Percentiles rank a stretch among this genome's conserved stretches.
These are phyloP conservation scores for Kockiozyma suomiensis DNA, from an alignment of 805 yeast genomes.

Conservation along the genomic window DNA sequence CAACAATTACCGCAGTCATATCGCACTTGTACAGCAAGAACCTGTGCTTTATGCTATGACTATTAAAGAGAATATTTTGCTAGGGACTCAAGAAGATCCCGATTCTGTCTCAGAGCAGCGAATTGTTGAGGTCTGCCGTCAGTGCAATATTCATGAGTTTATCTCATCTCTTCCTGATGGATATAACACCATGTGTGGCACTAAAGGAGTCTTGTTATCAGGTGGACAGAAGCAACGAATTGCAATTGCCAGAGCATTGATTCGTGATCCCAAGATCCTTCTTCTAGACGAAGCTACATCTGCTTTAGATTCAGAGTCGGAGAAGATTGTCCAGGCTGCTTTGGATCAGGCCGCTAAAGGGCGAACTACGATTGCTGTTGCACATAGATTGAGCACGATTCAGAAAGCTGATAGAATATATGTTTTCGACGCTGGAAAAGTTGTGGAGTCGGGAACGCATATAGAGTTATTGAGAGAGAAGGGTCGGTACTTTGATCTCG, in stretches of 20 bases:
- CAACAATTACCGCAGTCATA: slow-evolving; percentile 52
- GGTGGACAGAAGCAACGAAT: slow-evolving; percentile 70
- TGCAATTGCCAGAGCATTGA: slow-evolving; percentile 64
- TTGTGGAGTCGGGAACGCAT: slow-evolving; percentile 56
- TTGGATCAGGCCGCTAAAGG: slow-evolving; percentile 58
- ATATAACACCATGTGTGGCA: slow-evolving; percentile 54
- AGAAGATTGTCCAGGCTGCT: slow-evolving; percentile 64
- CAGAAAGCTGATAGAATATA: slow-evolving; percentile 55
- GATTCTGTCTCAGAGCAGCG: slow-evolving; percentile 44
- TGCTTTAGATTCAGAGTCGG: slow-evolving; percentile 61
- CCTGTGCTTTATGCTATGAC: slow-evolving; percentile 69
- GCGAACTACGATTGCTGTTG: slow-evolving; percentile 74
- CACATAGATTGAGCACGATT: slow-evolving; percentile 70
- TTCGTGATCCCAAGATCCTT: slow-evolving; percentile 58
- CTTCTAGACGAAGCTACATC: slow-evolving; percentile 62
- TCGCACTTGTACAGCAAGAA: slow-evolving; percentile 69
- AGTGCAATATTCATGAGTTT: slow-evolving; percentile 57
- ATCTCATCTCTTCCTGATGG: slow-evolving; percentile 57
- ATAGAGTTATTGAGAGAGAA: slow-evolving; percentile 44
- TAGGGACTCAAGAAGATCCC: slow-evolving; percentile 38
- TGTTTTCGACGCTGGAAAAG: slow-evolving; percentile 57
- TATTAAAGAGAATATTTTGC: slow-evolving; percentile 70
- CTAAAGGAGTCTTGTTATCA: slow-evolving; percentile 54
- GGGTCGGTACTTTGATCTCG: slow-evolving; percentile 47
- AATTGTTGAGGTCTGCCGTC: slow-evolving; percentile 49